phyloP scores from a whole-genome alignment of 495 filamentous ascomycete genomes.

The Penicillium odoratum region DNA sequence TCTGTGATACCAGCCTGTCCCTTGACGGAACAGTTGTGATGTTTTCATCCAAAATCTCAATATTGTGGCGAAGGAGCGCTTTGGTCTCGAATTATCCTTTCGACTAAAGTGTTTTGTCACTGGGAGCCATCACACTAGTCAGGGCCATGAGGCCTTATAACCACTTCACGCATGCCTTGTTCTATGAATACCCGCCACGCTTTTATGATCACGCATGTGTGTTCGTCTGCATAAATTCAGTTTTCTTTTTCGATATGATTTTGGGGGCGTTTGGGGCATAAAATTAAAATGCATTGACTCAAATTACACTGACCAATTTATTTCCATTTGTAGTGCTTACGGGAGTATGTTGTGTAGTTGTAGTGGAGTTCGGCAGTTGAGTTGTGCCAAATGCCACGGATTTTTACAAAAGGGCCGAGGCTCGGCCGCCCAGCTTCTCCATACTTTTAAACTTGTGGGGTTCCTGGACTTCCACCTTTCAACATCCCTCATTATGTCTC shows the following conservation, averaged over 20 bases:
- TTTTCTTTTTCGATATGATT: background rate
- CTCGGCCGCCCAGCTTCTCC: background rate
- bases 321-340: too few species aligned
- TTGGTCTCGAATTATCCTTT: background rate
- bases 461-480: too few species aligned
- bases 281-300: background rate
- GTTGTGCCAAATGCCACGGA: background rate
- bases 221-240: background rate
- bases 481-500: constrained; percentile 13
- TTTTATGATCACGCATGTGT: constrained; percentile 1
- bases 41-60: background rate
- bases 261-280: background rate
- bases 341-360: background rate
- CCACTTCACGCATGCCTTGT: background rate
- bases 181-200: constrained; percentile 4
- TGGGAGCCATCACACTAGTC: background rate
- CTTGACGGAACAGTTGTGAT: background rate
- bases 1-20: constrained; percentile 1
- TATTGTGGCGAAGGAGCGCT: background rate
- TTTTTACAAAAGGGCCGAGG: background rate
- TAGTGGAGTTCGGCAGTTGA: background rate
- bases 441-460: background rate
- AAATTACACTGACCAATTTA: background rate
- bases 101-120: background rate
- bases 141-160: background rate